phyloP scores from a whole-genome alignment of 2,329 filamentous ascomycete genomes.

The Neoascochyta sp. region DNA sequence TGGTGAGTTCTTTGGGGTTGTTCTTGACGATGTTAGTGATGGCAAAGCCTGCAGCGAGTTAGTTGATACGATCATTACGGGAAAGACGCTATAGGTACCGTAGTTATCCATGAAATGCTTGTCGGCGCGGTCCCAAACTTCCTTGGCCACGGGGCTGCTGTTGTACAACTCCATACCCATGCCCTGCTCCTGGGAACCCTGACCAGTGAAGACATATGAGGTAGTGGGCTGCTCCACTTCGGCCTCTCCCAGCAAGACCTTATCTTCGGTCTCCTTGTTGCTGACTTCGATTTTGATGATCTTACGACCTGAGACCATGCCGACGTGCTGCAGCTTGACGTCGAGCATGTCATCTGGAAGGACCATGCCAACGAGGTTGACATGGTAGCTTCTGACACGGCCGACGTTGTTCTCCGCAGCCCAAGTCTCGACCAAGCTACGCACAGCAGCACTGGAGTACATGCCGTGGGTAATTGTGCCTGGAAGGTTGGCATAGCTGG shows the following conservation, averaged over 20 bases:
- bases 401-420: constrained; percentile 98
- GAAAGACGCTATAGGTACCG: constrained; percentile 53
- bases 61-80: constrained; percentile 5
- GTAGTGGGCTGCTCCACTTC: constrained; percentile 97
- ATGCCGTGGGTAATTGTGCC: constrained; percentile 99
- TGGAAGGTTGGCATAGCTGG: constrained; percentile 89
- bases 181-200: constrained; percentile 96
- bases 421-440: constrained; percentile 96
- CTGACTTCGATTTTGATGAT: constrained; percentile 98
- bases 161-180: constrained; percentile 99
- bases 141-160: constrained; percentile 88
- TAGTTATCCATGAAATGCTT: constrained; percentile 99
- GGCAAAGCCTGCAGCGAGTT: constrained; percentile 66
- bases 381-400: constrained; percentile 95
- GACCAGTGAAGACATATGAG: constrained; percentile 95
- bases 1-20: constrained; percentile 97
- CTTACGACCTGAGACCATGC: constrained; percentile 97
- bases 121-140: constrained; percentile 88
- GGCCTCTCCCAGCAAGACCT: constrained; percentile 90
- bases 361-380: constrained; percentile 96
- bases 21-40: constrained; percentile 99
- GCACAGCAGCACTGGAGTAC: constrained; percentile 96
- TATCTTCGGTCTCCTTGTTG: constrained; percentile 95
- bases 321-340: constrained; percentile 92
- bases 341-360: constrained; percentile 92